phyloP scores from a whole-genome alignment of 2,329 filamentous ascomycete genomes.

The Drechslerella dactyloides region DNA sequence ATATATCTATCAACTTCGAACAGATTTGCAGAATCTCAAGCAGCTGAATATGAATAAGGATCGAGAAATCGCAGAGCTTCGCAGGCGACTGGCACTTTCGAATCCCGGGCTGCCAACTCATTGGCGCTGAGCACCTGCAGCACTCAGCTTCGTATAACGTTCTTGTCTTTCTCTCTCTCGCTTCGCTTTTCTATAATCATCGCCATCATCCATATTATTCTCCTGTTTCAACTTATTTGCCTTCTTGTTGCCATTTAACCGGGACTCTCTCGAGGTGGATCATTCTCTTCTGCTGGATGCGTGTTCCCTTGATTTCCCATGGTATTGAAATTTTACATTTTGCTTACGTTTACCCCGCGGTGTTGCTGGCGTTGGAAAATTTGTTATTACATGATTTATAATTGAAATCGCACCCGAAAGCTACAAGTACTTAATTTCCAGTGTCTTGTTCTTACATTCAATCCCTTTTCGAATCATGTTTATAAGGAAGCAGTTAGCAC shows the following conservation, averaged over 20 bases:
- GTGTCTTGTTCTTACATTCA: background rate
- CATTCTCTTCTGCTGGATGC: background rate
- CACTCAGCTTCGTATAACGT: no score
- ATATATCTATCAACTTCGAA: conserved; percentile 53
- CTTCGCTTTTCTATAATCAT: no score
- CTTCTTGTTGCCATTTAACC: background rate
- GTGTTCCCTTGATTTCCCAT: conserved; percentile 3
- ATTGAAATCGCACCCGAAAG: background rate
- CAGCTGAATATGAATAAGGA: conserved; percentile 38
- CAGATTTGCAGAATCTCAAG: conserved; percentile 36
- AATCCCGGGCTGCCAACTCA: conserved; percentile 23
- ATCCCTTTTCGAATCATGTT: background rate
- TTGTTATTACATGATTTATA: background rate
- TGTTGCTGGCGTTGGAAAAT: conserved; percentile 26
- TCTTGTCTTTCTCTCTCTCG: background rate
- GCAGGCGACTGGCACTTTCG: conserved; percentile 32
- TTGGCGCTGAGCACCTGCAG: conserved; percentile 44
- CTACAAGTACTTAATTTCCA: background rate
- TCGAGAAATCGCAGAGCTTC: conserved; percentile 47
- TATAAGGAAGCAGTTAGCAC: no score
- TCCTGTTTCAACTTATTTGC: background rate
- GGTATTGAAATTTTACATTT: conserved; percentile 2
- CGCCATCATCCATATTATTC: background rate
- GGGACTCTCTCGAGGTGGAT: background rate
- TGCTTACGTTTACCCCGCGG: background rate